Conservation (phyloP, 1,284 basidiomycete species). For the Macrocystidia cucumis region DNA sequence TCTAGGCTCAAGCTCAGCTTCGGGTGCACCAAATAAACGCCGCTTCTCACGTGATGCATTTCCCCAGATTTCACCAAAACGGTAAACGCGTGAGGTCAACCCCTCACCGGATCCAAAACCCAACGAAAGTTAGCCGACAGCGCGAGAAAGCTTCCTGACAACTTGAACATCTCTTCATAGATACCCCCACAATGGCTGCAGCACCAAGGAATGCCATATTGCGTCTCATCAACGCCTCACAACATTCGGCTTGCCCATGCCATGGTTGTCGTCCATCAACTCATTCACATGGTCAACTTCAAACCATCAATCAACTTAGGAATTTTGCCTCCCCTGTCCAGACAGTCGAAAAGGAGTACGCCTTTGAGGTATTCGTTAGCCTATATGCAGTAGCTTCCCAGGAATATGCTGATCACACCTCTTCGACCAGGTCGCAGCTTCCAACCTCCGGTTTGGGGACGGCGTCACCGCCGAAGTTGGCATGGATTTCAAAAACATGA, state of each 20-base stretch:
- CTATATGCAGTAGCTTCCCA: conserved; percentile 10
- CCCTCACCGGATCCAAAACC: no score
- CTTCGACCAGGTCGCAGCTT: conserved; percentile 71
- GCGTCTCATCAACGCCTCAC: conserved; percentile 65
- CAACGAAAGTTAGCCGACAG: no score
- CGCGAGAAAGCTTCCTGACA: no score
- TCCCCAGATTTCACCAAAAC: no score
- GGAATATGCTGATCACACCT: conserved; percentile 3
- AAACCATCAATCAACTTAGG: conserved; percentile 54
- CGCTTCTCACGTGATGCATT: no score
- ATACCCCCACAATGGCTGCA: conserved; percentile 34
- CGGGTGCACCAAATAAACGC: no score
- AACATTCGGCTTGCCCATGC: conserved; percentile 70
- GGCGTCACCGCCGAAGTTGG: conserved; percentile 90
- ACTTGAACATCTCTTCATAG: conserved; percentile 5
- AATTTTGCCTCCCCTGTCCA: conserved; percentile 84
- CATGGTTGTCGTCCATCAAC: conserved; percentile 50
- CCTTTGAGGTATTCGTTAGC: conserved; percentile 95
- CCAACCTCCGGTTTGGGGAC: conserved; percentile 84
- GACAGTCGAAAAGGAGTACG: conserved; percentile 81
- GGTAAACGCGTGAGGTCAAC: no score
- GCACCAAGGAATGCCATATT: conserved; percentile 53
- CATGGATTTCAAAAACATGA: conserved; percentile 91
- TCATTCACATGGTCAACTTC: conserved; percentile 31
- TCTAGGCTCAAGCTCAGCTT: no score